Base-by-base conservation (phyloP, 805 yeast species). In the Candida piceae region DNA sequence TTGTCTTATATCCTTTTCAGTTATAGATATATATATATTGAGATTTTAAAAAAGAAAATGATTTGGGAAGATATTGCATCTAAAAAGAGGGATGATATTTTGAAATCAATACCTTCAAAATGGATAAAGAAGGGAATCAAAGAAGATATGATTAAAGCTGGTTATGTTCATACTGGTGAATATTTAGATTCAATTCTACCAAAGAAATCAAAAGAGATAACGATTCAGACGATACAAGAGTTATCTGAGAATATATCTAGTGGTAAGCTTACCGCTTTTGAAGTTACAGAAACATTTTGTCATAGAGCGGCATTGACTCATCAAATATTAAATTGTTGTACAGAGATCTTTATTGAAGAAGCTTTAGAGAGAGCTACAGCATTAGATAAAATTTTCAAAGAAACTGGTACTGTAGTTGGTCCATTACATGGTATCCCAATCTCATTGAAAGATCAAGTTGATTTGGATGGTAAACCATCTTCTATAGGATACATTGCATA, bases 391-490 rank as follows among this genome's bases (percentile, higher is more conserved):
- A 66, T 67, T 46, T 61, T 58, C 38, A 52, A 52, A 16, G 61
- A 65, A 34, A 64, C 69, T 33, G 76, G 76, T 3, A 58, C 69
- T 34, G 60, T 74, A 0, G 57, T 73, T 21, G 79, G 79, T 31
- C 78, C 81, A 1, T 62, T 78, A 36, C 83, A 80, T 30, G 84
- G 85, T 3, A 55, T 79, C 45, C 84, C 84, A 6, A 61, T 79
- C 33, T 75, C 84, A 2, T 56, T 79, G 38, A 79, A 79, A 52
- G 85, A 78, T 46, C 79, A 79, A 33, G 69, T 64, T 45, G 60
- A 63, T 34, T 67, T 67, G 39, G 63, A 57, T 30, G 81, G 79
- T 27, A 70, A 63, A 39, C 71, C 72, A 47, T 70, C 80, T 1
- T 72, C 73, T 36, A 71, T 69, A 17, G 76, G 78, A 5, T 71